Base-by-base conservation (phyloP, 2,329 filamentous ascomycete species). In the Cladophialophora psammophila region DNA sequence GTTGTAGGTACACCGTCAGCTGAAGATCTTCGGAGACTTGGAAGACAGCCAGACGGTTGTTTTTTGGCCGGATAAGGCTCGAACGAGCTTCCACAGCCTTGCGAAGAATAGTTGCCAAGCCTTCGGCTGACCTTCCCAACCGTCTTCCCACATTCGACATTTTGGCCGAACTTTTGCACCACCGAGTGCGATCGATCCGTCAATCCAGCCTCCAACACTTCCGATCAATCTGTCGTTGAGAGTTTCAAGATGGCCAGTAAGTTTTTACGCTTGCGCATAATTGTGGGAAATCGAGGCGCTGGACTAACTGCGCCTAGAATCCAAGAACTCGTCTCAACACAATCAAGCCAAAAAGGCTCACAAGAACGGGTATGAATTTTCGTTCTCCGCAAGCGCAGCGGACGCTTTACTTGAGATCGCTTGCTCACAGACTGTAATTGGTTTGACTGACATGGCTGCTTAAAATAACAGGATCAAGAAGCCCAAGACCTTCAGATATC, bases 291-390 rank as follows among this genome's bases (percentile, higher is more conserved):
- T 26, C n/a, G n/a, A 15, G 58, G 13, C 13, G n/a, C 58, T 34
- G 42, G 53, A 58, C 59, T 67, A 38, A 64, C 42, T 3, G 15
- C 67, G 40, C 68, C 66, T 82, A 97, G 94, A 98, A 89, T 98
- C 95, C 80, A 98, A 98, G 93, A 98, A 98, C 91, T 96, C 93
- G 86, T 97, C 94, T 80, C 94, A 98, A 89, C 93, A 97, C 87
- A 97, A 97, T 87, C 91, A 95, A 90, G 89, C 88, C 83, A 91
- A 91, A 88, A 99, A 99, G 92, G 94, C 93, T 86, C 95, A 99
- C 91, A 90, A 91, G 82, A 99, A 99, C 88, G 95, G 95, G 94
- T 97, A 91, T 78, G 90, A 86, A 36, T 50, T 48, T n/a, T 35
- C n/a, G 50, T 13, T 54, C 40, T 18, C 58, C 38, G 20, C 10